Percentiles rank a stretch among this genome's conserved stretches.
Conservation (phyloP, 2,329 filamentous ascomycete genomes). For the Arthrobotrys sinensis region DNA sequence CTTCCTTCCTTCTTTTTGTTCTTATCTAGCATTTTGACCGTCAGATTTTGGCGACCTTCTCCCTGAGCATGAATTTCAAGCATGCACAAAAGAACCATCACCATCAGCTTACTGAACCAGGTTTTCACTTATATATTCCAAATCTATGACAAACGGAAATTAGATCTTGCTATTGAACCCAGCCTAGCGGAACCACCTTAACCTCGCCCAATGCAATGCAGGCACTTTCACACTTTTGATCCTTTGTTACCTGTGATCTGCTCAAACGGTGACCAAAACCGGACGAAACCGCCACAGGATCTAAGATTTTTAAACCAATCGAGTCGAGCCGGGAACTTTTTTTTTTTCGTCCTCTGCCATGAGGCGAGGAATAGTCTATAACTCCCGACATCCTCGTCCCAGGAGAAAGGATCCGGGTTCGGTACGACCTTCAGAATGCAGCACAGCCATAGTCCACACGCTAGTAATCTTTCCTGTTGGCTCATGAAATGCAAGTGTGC, state of each 20-base stretch:
- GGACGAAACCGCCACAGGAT: not conserved
- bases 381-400: not conserved
- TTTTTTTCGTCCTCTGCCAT: not conserved
- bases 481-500: not conserved
- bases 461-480: not conserved
- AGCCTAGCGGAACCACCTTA: not conserved
- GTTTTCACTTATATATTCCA: slow-evolving; percentile 14
- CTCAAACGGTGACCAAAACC: not conserved
- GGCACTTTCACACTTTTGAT: not conserved
- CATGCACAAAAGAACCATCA: slow-evolving; percentile 15
- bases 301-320: not conserved
- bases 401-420: slow-evolving; percentile 17
- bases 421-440: slow-evolving; percentile 21
- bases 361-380: not conserved
- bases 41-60: slow-evolving; percentile 9
- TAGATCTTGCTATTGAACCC: not conserved
- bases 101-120: slow-evolving; percentile 32
- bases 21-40: slow-evolving; percentile 5
- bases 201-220: slow-evolving; percentile 7
- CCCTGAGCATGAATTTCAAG: slow-evolving; percentile 8
- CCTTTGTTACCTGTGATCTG: not conserved
- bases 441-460: not conserved
- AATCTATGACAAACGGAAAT: not conserved
- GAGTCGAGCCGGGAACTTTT: not conserved
- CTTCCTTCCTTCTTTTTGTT: slow-evolving; percentile 21